Conservation (phyloP, 2,329 filamentous ascomycete genomes). For the Lachnellula cervina region DNA sequence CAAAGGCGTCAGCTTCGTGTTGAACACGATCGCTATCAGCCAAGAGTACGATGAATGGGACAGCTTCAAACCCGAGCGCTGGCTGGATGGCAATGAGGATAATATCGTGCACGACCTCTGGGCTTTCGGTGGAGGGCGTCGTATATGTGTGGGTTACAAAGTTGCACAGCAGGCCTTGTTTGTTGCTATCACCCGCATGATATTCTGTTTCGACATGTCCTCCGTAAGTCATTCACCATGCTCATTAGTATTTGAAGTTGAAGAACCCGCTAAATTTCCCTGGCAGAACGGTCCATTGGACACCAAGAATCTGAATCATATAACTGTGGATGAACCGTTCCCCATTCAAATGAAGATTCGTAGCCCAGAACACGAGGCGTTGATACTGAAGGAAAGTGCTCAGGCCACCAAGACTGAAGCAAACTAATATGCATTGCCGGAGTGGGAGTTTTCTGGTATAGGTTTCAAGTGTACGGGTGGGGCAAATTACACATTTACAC, state of each 20-base stretch:
- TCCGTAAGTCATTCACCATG: no score
- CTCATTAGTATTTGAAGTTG: no score
- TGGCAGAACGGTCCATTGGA: not conserved
- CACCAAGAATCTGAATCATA: not conserved
- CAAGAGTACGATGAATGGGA: constrained; percentile 22
- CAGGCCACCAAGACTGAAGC: no score
- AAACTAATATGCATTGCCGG: no score
- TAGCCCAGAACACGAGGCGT: not conserved
- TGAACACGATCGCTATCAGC: constrained; percentile 5
- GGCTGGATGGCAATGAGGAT: constrained; percentile 20
- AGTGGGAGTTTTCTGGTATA: no score
- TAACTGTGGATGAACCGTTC: not conserved
- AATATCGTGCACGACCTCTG: not conserved
- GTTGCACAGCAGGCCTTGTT: constrained; percentile 3
- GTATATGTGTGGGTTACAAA: constrained; percentile 1
- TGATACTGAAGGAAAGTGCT: not conserved
- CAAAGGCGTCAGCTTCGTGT: constrained; percentile 32
- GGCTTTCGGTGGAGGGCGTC: constrained; percentile 2
- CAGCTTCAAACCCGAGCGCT: constrained; percentile 32
- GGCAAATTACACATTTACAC: no score
- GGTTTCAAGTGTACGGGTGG: no score
- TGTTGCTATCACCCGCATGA: not conserved
- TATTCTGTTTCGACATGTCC: constrained; percentile 1
- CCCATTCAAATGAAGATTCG: not conserved
- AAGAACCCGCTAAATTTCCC: no score